Base-by-base conservation (phyloP, 2,329 filamentous ascomycete species). In the Cryoendolithus antarcticus region DNA sequence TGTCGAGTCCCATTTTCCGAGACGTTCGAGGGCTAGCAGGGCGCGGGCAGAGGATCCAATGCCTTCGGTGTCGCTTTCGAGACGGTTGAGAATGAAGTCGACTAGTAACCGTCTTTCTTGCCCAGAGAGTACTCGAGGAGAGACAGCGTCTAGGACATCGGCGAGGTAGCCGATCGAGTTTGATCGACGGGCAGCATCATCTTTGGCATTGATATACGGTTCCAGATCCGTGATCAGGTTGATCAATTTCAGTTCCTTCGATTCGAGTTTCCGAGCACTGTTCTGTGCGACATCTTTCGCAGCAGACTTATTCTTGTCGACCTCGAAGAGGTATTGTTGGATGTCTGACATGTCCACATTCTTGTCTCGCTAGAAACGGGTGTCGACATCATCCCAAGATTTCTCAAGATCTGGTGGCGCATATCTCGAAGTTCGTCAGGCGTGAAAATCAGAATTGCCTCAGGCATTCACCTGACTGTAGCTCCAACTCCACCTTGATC, bases 131-230 rank as follows among this genome's bases (percentile, higher is more conserved):
- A 70, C 70, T 47, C 69, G 73, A 6, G 67, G 63, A 15, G 71
- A 64, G 4, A 77, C 58, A 21, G 66, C 62, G 36, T 57, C 57
- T 12, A 73, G 60, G 9, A 72, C 66, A 43, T 71, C 67, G 13
- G 69, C 65, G 32, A 72, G 60, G 48, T 70, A 72, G 19, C 64
- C 59, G 46, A 72, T 62, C 8, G 67, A 63, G 61, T 77, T 78
- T n/a, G 70, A 69, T 30, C 77, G 67, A 32, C 74, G 63, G 9
- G 67, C 65, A 12, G 66, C 64, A 60, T 81, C 75, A 50, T 80
- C 75, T 37, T 55, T 56, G 55, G 77, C 73, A 48, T 79, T 80
- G 52, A 82, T 70, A 49, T 80, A 81, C 55, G 79, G 75, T 11
- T 74, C 74, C 27, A 81, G 63, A 33, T 73, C 75, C 52, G 78